Conservation (phyloP, 768 basidiomycete genomes). For the Clitopilus hobsonii region DNA sequence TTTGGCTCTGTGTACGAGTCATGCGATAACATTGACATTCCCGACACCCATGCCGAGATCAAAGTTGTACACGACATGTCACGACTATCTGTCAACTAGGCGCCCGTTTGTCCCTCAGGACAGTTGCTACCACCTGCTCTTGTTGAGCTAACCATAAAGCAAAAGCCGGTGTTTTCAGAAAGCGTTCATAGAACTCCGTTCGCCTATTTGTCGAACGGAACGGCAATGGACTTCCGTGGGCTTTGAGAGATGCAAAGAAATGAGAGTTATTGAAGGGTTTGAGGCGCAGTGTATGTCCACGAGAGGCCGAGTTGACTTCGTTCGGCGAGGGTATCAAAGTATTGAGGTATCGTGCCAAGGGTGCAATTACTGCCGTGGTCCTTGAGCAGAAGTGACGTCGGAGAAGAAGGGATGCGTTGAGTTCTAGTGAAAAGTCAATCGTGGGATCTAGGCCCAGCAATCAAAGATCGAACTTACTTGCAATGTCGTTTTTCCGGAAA, state of each 20-base stretch:
- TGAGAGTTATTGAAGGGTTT: constrained; percentile 66
- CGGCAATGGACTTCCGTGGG: constrained; percentile 65
- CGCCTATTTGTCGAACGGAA: constrained; percentile 65
- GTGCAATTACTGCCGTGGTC: constrained; percentile 82
- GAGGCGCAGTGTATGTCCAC: constrained; percentile 35
- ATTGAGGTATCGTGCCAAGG: constrained; percentile 88
- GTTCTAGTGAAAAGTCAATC: constrained; percentile 41
- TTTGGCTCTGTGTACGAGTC: neutral
- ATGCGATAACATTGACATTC: neutral
- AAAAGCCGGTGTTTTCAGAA: constrained; percentile 69
- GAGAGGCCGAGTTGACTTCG: constrained; percentile 36
- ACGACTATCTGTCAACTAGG: constrained; percentile 1
- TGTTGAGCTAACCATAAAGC: constrained; percentile 77
- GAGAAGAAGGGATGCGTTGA: constrained; percentile 59
- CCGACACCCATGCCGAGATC: neutral
- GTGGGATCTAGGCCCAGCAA: too few species aligned
- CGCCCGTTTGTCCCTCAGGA: constrained; percentile 31
- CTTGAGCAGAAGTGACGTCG: constrained; percentile 82
- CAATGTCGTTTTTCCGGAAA: constrained; percentile 38
- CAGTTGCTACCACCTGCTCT: constrained; percentile 62
- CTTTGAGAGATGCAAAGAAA: constrained; percentile 71
- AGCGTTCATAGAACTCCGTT: constrained; percentile 69
- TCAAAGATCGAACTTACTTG: constrained; percentile 36
- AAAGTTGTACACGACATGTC: constrained; percentile 4
- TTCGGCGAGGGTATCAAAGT: constrained; percentile 74